A percentile compares a stretch with the other conserved stretches of the same genome.
phyloP scores from a whole-genome alignment of 345 rosid genomes.

The Melaleuca quinquenervia region DNA sequence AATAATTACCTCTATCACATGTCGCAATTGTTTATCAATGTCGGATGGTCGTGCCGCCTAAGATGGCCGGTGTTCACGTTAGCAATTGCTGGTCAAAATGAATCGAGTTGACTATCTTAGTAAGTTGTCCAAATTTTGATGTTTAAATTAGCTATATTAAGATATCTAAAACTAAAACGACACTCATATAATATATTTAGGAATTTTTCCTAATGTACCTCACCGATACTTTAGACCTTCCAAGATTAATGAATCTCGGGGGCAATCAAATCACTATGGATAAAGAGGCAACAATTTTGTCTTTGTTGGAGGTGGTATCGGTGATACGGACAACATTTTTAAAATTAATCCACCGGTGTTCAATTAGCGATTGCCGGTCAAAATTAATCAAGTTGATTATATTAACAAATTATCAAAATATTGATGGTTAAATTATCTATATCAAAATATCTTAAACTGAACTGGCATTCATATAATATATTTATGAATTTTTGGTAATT shows the following conservation, averaged over 20 bases:
- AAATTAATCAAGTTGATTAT: neutral
- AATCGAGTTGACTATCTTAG: neutral
- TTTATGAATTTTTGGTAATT: neutral
- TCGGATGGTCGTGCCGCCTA: neutral
- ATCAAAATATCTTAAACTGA: neutral
- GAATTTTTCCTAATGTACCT: neutral
- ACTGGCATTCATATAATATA: neutral
- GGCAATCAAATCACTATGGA: too few species aligned
- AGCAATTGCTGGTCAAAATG: fast-evolving
- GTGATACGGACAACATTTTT: too few species aligned
- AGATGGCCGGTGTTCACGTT: fast-evolving
- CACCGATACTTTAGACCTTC: too few species aligned
- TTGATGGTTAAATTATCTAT: neutral
- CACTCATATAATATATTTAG: neutral
- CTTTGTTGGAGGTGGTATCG: too few species aligned
- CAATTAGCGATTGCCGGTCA: fast-evolving
- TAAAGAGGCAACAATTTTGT: too few species aligned
- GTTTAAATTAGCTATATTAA: neutral
- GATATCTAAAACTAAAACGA: neutral
- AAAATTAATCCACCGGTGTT: too few species aligned
- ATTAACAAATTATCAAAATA: neutral
- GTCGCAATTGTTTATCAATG: neutral
- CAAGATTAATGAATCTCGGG: too few species aligned
- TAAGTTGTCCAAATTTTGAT: neutral
- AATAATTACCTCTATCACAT: neutral